Conservation (phyloP, 768 basidiomycete genomes). For the Steccherinum ochraceum region DNA sequence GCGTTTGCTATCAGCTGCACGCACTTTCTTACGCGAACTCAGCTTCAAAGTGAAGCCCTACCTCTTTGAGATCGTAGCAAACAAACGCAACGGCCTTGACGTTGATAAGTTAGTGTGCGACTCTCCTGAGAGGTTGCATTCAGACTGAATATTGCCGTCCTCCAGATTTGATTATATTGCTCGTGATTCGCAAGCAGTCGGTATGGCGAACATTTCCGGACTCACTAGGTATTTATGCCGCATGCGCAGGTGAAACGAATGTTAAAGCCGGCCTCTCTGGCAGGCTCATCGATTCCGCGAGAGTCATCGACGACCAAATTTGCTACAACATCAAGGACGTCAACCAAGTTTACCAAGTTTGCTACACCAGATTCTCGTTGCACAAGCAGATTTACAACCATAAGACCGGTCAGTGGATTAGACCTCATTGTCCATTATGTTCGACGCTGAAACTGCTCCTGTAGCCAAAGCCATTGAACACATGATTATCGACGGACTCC, state of each 20-base stretch:
- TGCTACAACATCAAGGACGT: constrained; percentile 82
- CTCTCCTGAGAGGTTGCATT: background rate
- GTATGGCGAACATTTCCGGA: constrained; percentile 46
- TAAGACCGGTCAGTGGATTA: constrained; percentile 49
- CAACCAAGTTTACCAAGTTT: constrained; percentile 70
- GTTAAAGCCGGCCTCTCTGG: background rate
- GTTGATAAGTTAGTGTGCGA: constrained; percentile 64
- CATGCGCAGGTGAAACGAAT: background rate
- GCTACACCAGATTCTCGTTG: constrained; percentile 67
- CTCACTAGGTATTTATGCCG: constrained; percentile 31
- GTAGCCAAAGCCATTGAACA: constrained; percentile 73
- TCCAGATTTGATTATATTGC: constrained; percentile 76
- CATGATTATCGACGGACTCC: constrained; percentile 80
- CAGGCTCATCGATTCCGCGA: constrained; percentile 68
- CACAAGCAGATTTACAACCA: constrained; percentile 83
- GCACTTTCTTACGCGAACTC: too few species aligned
- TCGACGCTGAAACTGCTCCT: background rate
- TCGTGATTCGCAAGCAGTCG: constrained; percentile 67
- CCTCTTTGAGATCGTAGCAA: constrained; percentile 81
- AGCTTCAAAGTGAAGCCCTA: constrained; percentile 52
- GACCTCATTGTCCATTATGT: background rate
- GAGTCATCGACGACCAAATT: constrained; percentile 69
- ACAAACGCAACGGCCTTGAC: constrained; percentile 75
- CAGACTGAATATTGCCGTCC: background rate
- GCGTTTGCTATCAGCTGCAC: too few species aligned